Evolutionary conservation across 2,329 filamentous ascomycete species (phyloP).

Genomic region (Apiospora aurea): DNA sequence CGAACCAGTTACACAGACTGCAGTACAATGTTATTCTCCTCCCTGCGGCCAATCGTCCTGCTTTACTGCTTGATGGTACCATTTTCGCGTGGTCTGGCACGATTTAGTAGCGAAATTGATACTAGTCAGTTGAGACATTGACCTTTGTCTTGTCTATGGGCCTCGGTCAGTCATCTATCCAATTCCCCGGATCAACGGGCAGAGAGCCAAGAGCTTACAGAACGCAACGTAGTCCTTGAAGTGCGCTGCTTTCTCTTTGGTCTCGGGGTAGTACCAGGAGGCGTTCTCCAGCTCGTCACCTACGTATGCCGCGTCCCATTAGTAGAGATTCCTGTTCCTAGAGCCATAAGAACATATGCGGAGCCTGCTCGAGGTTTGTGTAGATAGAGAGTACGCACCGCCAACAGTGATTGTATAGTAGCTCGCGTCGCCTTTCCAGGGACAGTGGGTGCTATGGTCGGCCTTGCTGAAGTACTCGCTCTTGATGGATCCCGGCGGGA

Average conservation of each 20-base stretch:
- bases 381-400: background rate
- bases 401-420: slow-evolving; percentile 59
- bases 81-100: background rate
- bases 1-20: background rate
- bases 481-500: slow-evolving; percentile 54
- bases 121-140: slow-evolving; percentile 23
- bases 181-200: background rate
- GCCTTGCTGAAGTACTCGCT: slow-evolving; percentile 53
- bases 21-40: background rate
- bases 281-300: slow-evolving; percentile 58
- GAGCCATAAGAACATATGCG: too few species aligned
- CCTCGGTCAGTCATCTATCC: background rate
- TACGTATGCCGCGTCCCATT: slow-evolving; percentile 31
- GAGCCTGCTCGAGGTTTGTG: too few species aligned
- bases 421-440: slow-evolving; percentile 64
- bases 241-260: slow-evolving; percentile 54
- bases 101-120: background rate
- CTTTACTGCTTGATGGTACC: background rate
- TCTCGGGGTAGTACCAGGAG: slow-evolving; percentile 65
- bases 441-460: slow-evolving; percentile 56
- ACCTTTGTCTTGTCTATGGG: slow-evolving; percentile 31
- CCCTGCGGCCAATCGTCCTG: background rate
- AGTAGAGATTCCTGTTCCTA: background rate
- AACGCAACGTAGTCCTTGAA: slow-evolving; percentile 66
- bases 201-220: slow-evolving; percentile 49